Conservation (phyloP, 164 flowering plant genomes). For the Magnolia kwangsiensis region DNA sequence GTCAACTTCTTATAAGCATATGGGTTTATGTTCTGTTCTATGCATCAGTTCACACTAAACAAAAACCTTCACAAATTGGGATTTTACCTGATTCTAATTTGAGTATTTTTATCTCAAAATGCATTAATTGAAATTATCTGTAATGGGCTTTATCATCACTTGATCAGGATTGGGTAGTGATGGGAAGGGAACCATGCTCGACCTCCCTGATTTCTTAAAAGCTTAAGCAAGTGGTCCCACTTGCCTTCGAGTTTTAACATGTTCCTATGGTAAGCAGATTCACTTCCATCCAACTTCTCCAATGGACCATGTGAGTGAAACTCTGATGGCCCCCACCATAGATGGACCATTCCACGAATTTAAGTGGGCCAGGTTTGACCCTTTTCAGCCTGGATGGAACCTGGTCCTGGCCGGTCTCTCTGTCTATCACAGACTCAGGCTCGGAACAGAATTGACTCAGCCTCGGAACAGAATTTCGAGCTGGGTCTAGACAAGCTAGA, state of each 20-base stretch:
- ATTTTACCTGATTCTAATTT: background rate
- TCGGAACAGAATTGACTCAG: no score
- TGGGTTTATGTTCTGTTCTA: background rate
- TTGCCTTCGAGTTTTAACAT: no score
- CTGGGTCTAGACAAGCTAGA: background rate
- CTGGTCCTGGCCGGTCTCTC: background rate
- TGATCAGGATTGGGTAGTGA: background rate
- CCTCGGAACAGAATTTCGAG: background rate
- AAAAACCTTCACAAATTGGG: background rate
- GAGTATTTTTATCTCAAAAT: background rate
- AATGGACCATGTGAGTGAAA: no score
- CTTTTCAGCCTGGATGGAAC: no score
- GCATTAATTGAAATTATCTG: no score
- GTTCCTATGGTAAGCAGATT: no score
- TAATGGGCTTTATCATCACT: background rate
- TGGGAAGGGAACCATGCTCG: background rate
- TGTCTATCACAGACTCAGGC: background rate
- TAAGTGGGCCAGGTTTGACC: no score
- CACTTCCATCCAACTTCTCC: no score
- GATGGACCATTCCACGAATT: no score
- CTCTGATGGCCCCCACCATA: no score
- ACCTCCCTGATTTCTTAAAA: background rate
- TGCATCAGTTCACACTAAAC: background rate
- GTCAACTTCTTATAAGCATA: background rate
- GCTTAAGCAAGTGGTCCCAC: no score